Percentiles rank a stretch among this genome's conserved stretches.
Conservation (phyloP, 495 filamentous ascomycete genomes). For the Daldinia concentrica region DNA sequence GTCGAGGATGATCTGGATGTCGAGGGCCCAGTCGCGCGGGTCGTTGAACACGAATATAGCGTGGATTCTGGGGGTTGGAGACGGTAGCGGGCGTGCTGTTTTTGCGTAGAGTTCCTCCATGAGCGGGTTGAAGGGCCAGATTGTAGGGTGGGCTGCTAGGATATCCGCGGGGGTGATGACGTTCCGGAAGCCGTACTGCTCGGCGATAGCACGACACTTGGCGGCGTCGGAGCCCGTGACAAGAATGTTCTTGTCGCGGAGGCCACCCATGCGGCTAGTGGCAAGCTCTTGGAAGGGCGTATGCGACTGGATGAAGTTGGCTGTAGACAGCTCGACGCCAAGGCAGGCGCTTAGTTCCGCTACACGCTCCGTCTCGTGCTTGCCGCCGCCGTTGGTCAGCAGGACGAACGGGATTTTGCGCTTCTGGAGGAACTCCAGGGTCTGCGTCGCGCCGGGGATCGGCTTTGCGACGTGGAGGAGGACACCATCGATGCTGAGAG, state of each 20-base stretch:
- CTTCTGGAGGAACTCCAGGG: slow-evolving; percentile 75
- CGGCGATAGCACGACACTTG: slow-evolving; percentile 77
- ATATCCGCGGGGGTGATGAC: slow-evolving; percentile 90
- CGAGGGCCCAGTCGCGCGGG: slow-evolving; percentile 93
- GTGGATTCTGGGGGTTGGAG: slow-evolving; percentile 71
- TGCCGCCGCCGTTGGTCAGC: slow-evolving; percentile 89
- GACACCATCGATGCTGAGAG: slow-evolving; percentile 88
- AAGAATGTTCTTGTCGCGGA: slow-evolving; percentile 77
- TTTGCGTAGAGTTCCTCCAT: slow-evolving; percentile 67
- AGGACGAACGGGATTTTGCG: slow-evolving; percentile 83
- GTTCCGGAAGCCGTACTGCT: slow-evolving; percentile 83
- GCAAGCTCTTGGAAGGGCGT: slow-evolving; percentile 76
- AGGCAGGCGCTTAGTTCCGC: slow-evolving; percentile 71
- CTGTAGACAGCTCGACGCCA: slow-evolving; percentile 64
- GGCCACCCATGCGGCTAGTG: slow-evolving; percentile 36
- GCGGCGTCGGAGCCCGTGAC: slow-evolving; percentile 84
- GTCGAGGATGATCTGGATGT: slow-evolving; percentile 82
- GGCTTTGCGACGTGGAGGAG: slow-evolving; percentile 84
- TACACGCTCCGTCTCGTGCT: slow-evolving; percentile 75
- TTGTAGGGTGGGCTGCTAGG: slow-evolving; percentile 70
- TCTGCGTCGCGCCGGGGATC: slow-evolving; percentile 79
- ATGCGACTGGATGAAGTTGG: slow-evolving; percentile 84
- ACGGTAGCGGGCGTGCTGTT: slow-evolving; percentile 70
- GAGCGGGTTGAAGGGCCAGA: slow-evolving; percentile 82
- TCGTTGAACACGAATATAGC: slow-evolving; percentile 92